Percentiles rank a stretch among this genome's conserved stretches.
Evolutionary conservation across 306 rosid species (phyloP).

Genomic region (Albizia julibrissin): DNA sequence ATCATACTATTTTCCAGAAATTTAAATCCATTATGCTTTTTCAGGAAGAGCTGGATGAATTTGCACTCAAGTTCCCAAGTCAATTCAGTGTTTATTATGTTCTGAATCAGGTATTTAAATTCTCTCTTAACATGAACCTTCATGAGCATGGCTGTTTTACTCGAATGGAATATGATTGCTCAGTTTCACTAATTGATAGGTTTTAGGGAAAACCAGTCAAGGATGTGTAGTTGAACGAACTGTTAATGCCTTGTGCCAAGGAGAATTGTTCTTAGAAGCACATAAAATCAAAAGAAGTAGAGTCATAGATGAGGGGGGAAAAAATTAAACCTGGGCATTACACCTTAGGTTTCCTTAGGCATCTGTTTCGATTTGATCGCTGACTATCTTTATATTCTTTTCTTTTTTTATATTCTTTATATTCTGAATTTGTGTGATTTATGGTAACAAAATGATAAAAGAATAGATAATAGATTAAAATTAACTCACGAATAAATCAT

Average conservation of each 20-base stretch:
- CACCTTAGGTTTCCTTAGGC: neutral
- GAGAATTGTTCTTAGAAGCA: neutral
- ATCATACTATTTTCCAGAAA: neutral
- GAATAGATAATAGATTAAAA: neutral
- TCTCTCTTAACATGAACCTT: neutral
- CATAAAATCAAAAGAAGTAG: neutral
- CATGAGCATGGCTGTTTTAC: neutral
- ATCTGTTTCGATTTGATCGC: neutral
- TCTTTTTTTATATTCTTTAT: neutral
- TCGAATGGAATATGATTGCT: neutral
- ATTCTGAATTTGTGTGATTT: neutral
- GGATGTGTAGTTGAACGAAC: neutral
- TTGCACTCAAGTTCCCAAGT: slow-evolving; percentile 54
- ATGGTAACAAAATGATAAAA: neutral
- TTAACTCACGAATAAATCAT: neutral
- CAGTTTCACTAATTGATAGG: neutral
- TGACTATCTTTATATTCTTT: neutral
- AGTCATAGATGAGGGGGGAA: neutral
- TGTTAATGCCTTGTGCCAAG: neutral
- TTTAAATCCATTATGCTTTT: neutral
- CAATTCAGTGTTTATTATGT: slow-evolving; percentile 58
- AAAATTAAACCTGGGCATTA: neutral
- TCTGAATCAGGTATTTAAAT: slow-evolving; percentile 54
- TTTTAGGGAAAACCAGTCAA: neutral
- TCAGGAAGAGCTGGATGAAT: slow-evolving; percentile 72